A percentile compares a stretch with the other conserved stretches of the same genome.
Evolutionary conservation across 2,329 filamentous ascomycete species (phyloP).

Genomic region (Lasiodiplodia citricola): DNA sequence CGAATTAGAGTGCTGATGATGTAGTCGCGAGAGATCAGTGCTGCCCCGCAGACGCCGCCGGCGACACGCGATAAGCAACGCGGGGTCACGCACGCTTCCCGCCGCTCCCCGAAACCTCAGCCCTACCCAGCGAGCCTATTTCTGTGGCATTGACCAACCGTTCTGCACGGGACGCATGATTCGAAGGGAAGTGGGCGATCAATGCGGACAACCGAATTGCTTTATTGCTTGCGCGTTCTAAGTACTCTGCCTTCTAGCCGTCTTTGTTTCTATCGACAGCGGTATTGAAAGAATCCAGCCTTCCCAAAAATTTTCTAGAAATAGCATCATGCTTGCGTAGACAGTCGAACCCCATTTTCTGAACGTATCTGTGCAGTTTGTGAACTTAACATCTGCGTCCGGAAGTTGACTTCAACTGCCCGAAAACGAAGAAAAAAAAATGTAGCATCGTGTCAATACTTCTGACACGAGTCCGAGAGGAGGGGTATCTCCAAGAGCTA

Average conservation of each 20-base stretch:
- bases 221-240: background rate
- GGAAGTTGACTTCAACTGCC: too few species aligned
- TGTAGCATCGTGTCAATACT: background rate
- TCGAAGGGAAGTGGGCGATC: background rate
- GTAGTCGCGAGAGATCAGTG: slow-evolving; percentile 7
- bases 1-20: slow-evolving; percentile 13
- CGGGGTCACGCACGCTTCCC: slow-evolving; percentile 9
- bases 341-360: too few species aligned
- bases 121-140: background rate
- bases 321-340: too few species aligned
- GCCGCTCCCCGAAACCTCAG: slow-evolving; percentile 1
- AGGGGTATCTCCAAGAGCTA: background rate
- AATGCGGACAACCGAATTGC: background rate
- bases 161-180: background rate
- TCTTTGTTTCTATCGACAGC: background rate
- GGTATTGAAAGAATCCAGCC: background rate
- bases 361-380: too few species aligned
- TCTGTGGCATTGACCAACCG: too few species aligned
- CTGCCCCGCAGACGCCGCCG: slow-evolving; percentile 16
- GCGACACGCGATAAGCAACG: slow-evolving; percentile 13
- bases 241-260: background rate
- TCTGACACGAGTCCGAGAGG: background rate
- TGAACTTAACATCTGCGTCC: background rate
- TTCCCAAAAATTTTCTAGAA: too few species aligned
- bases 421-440: too few species aligned